Conservation (phyloP, 2,329 filamentous ascomycete species). For the Fusarium concolor region DNA sequence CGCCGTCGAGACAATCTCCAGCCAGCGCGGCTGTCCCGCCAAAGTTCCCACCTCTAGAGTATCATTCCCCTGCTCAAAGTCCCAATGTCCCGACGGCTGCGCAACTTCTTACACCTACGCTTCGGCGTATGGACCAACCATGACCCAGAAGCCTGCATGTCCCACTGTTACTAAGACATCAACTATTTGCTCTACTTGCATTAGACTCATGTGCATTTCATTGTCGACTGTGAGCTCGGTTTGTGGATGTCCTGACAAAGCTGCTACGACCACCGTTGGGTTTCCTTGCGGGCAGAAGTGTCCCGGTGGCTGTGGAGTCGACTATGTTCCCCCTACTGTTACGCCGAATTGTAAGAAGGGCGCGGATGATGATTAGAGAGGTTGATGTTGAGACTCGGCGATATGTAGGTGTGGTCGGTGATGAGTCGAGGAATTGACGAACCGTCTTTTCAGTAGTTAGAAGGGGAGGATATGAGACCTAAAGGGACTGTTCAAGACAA, state of each 20-base stretch:
- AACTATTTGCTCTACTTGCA: conserved; percentile 51
- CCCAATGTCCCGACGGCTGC: conserved; percentile 42
- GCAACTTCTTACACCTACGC: conserved; percentile 41
- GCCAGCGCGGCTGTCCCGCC: conserved; percentile 47
- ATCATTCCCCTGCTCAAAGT: conserved; percentile 40
- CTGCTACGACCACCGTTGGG: conserved; percentile 47
- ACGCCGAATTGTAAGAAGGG: conserved; percentile 33
- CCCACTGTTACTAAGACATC: conserved; percentile 51
- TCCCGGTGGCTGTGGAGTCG: conserved; percentile 47
- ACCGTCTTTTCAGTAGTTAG: neutral
- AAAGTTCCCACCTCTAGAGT: conserved; percentile 45
- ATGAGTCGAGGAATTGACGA: neutral
- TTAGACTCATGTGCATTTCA: conserved; percentile 47
- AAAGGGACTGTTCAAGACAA: neutral
- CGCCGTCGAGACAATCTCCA: conserved; percentile 47
- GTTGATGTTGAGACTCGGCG: neutral
- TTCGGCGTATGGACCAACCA: conserved; percentile 27
- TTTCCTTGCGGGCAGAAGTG: conserved; percentile 45
- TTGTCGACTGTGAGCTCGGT: conserved; percentile 48
- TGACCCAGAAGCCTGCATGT: conserved; percentile 38
- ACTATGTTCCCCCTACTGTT: conserved; percentile 44
- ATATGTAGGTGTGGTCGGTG: neutral
- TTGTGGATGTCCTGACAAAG: conserved; percentile 49
- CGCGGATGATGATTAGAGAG: neutral
- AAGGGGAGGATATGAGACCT: neutral